Percentiles rank a stretch among this genome's conserved stretches.
Evolutionary conservation across 495 filamentous ascomycete species (phyloP).

Genomic region (Neurospora sp.): DNA sequence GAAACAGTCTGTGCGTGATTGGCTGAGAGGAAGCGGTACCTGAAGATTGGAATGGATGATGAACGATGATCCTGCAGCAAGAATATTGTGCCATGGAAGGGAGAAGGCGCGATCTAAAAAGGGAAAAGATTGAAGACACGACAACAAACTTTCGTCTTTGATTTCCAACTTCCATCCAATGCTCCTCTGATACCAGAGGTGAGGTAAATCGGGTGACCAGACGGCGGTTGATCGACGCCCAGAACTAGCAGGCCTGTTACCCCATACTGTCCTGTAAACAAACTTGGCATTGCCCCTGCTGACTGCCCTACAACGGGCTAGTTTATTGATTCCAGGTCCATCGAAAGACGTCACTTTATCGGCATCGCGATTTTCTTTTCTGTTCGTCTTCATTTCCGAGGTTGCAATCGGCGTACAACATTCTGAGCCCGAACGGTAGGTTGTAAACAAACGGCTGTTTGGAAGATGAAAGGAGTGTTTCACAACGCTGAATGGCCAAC

Average conservation of each 20-base stretch:
- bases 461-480: background rate
- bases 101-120: background rate
- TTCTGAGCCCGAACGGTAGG: background rate
- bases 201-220: background rate
- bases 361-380: background rate
- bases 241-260: background rate
- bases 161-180: background rate
- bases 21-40: background rate
- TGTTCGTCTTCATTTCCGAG: background rate
- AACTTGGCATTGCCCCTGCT: background rate
- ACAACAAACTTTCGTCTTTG: background rate
- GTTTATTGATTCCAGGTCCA: background rate
- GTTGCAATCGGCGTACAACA: background rate
- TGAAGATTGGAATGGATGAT: background rate
- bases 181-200: background rate
- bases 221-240: background rate
- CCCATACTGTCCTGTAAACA: background rate
- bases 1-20: background rate
- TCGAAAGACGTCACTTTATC: background rate
- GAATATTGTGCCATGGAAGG: background rate
- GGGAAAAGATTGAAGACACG: background rate
- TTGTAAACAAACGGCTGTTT: background rate
- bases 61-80: background rate
- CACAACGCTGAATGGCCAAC: background rate
- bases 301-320: background rate